These are phyloP conservation scores for Monilinia laxa DNA, from an alignment of 2,329 filamentous ascomycete genomes.

Conservation along the genomic window DNA sequence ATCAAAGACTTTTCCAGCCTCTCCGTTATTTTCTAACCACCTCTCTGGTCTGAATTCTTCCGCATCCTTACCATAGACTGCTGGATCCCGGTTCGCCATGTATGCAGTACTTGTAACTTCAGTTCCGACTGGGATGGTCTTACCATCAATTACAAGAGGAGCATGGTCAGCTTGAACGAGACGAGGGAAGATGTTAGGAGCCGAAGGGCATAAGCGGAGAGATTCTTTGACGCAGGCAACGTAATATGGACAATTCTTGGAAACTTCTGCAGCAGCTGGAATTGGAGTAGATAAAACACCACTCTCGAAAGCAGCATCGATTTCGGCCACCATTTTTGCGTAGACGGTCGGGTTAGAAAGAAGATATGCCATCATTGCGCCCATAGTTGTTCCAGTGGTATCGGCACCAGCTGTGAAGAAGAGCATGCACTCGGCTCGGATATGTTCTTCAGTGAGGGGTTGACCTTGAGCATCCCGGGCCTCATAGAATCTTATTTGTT, in stretches of 20 bases:
- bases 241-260: conserved; percentile 18
- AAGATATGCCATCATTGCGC: conserved; percentile 18
- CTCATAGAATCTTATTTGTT: conserved; percentile 17
- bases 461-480: conserved; percentile 7
- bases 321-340: conserved; percentile 12
- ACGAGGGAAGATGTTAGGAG: conserved; percentile 20
- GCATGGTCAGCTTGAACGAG: conserved; percentile 14
- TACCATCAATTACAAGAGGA: conserved; percentile 17
- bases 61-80: conserved; percentile 18
- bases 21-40: conserved; percentile 19
- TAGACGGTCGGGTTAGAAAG: conserved; percentile 12
- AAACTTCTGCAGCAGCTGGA: conserved; percentile 6
- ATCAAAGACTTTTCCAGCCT: conserved; percentile 16
- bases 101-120: conserved; percentile 19
- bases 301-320: conserved; percentile 9
- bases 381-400: conserved; percentile 18
- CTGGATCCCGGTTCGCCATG: conserved; percentile 19
- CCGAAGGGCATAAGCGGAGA: conserved; percentile 11
- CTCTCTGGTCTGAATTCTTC: conserved; percentile 20
- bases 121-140: conserved; percentile 14
- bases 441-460: conserved; percentile 11
- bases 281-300: conserved; percentile 7
- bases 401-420: conserved; percentile 20
- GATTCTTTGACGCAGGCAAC: conserved; percentile 23
- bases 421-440: conserved; percentile 18